Evolutionary conservation across 768 basidiomycete species (phyloP), one percentile per base, ranked within the genome.

Genomic region (Suillus subaureus): DNA sequence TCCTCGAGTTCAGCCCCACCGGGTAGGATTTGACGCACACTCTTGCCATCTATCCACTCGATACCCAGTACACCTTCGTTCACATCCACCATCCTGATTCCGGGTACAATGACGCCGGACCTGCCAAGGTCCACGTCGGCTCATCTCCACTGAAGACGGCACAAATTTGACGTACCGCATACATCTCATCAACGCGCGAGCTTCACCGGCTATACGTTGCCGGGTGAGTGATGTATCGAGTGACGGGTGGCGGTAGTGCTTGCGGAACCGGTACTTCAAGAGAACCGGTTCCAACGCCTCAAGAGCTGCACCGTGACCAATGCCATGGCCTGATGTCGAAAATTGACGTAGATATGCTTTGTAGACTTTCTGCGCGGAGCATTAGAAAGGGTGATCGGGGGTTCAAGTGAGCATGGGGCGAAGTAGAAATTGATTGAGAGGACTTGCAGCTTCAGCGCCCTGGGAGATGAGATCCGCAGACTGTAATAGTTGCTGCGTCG

Each of bases 241-340:
- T 0, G 84, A 82, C 2, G 92, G 85, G 76, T 99, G 97, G 31
- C 97, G 85, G 74, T 99, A 99, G 13, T 83, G 80, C 75, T 99
- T 99, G 9, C 85, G 81, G 78, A 99, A 99, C n/a, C 97, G 88
- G 75, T 98, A 80, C 78, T 99, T 99, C 64, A 97, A 74, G 12
- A 93, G 78, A 18, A 93, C 77, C 16, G 85, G 82, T 0, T 66
- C 69, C 45, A 67, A 47, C 57, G 12, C 57, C 18, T 58, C 40
- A 31, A 12, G 35, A 42, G 26, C 64, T 26, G 65, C 2, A 63
- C 76, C 61, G 12, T 49, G 47, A 26, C 75, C 70, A 66, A 72
- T 39, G 77, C 4, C 45, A 26, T 52, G 68, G 12, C 11, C 16
- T 3, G 52, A 57, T 7, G 9, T 45, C 39, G 13, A 37, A 2